These are phyloP conservation scores for Fusarium newnesense DNA, from an alignment of 2,329 filamentous ascomycete genomes.

Conservation along the genomic window DNA sequence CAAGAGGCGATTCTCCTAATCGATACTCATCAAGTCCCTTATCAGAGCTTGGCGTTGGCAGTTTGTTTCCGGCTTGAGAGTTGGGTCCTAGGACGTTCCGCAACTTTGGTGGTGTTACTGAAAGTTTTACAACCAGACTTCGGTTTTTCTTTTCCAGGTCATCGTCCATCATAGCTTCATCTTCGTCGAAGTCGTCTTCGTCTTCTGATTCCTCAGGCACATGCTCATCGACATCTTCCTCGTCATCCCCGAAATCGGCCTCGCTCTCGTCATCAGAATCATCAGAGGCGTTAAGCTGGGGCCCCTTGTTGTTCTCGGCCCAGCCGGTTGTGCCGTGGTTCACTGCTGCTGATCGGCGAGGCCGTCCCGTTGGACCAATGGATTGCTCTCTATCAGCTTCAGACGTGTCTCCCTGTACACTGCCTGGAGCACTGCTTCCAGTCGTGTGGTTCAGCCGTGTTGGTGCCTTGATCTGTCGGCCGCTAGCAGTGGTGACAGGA, in stretches of 20 bases:
- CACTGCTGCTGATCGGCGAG: conserved; percentile 61
- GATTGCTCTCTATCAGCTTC: conserved; percentile 54
- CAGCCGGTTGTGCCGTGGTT: conserved; percentile 63
- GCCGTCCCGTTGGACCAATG: conserved; percentile 59
- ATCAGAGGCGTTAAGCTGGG: conserved; percentile 58
- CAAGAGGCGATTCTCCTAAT: conserved; percentile 18
- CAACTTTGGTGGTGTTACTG: conserved; percentile 58
- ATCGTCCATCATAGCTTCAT: conserved; percentile 65
- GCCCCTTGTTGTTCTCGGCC: conserved; percentile 45
- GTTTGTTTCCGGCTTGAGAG: conserved; percentile 35
- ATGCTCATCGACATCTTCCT: conserved; percentile 75
- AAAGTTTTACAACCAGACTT: conserved; percentile 81
- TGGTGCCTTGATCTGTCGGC: conserved; percentile 81
- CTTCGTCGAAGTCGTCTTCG: conserved; percentile 68
- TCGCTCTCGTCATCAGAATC: conserved; percentile 75
- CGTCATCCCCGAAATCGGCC: conserved; percentile 80
- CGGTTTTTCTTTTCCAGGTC: conserved; percentile 60
- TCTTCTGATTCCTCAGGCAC: conserved; percentile 70
- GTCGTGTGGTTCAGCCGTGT: conserved; percentile 72
- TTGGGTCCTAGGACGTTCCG: conserved; percentile 45
- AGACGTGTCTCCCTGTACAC: conserved; percentile 57
- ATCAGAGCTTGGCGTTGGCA: conserved; percentile 37
- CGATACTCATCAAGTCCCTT: conserved; percentile 26
- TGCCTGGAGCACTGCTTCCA: conserved; percentile 58
- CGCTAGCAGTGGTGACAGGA: conserved; percentile 80